Conservation (phyloP, 371 early-diverging fungal genomes). For the Choanephora cucurbitarum region DNA sequence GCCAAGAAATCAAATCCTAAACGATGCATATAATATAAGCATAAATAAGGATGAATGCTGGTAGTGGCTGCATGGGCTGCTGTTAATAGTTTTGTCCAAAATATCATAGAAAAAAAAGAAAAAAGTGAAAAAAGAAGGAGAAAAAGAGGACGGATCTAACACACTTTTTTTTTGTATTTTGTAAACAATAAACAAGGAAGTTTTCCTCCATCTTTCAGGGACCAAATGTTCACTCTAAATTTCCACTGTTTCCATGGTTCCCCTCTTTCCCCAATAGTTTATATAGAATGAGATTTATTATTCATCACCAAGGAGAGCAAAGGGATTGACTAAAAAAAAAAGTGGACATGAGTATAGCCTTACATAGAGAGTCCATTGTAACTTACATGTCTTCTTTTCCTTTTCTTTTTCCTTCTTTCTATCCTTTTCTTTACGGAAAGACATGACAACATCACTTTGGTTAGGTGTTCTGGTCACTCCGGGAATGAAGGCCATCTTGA, state of each 20-base stretch:
- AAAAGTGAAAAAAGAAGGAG: constrained; percentile 6
- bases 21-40: constrained; percentile 37
- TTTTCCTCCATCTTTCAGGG: too few relatives aligned
- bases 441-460: constrained; percentile 31
- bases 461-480: constrained; percentile 59
- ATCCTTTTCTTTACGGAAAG: constrained; percentile 37
- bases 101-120: constrained; percentile 9
- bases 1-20: constrained; percentile 28
- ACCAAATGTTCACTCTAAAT: too few relatives aligned
- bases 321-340: constrained; percentile 37
- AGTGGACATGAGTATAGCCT: not conserved
- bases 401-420: constrained; percentile 46
- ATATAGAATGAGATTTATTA: too few relatives aligned
- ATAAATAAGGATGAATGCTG: constrained; percentile 40
- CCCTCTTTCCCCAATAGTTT: too few relatives aligned
- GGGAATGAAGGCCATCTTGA: constrained; percentile 61
- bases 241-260: too few relatives aligned
- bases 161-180: too few relatives aligned
- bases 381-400: constrained; percentile 52
- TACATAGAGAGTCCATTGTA: not conserved
- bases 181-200: not conserved
- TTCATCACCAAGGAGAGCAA: constrained; percentile 38
- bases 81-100: constrained; percentile 48
- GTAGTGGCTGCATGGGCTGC: constrained; percentile 38
- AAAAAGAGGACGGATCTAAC: too few relatives aligned